Conservation (phyloP, 495 filamentous ascomycete species). For the Penicillium longicatenatum region DNA sequence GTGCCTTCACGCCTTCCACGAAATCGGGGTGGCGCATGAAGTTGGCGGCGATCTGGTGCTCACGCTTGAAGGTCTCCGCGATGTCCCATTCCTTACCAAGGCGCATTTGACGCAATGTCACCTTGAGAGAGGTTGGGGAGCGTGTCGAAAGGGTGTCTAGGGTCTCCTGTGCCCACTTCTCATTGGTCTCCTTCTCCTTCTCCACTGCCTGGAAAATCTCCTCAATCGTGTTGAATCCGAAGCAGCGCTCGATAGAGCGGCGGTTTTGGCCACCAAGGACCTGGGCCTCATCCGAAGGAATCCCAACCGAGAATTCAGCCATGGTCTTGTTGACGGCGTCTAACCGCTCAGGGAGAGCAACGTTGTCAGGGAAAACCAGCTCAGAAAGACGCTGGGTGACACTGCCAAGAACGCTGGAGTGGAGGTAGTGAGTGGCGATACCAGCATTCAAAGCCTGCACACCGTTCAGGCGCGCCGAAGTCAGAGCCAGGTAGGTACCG, state of each 20-base stretch:
- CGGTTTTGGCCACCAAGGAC: slow-evolving; percentile 65
- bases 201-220: slow-evolving; percentile 70
- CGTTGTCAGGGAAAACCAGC: slow-evolving; percentile 79
- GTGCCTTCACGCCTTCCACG: slow-evolving; percentile 76
- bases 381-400: slow-evolving; percentile 87
- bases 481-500: slow-evolving; percentile 90
- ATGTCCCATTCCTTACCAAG: slow-evolving; percentile 76
- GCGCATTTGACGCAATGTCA: slow-evolving; percentile 78
- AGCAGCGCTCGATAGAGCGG: slow-evolving; percentile 82
- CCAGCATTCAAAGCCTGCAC: slow-evolving; percentile 80
- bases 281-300: slow-evolving; percentile 69
- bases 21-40: slow-evolving; percentile 94
- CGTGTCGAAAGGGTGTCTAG: slow-evolving; percentile 67
- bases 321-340: slow-evolving; percentile 80
- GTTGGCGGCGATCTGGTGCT: slow-evolving; percentile 72
- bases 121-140: slow-evolving; percentile 82
- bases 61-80: slow-evolving; percentile 75
- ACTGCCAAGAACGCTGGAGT: slow-evolving; percentile 78
- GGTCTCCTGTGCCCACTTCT: slow-evolving; percentile 75
- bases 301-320: slow-evolving; percentile 83
- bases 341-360: slow-evolving; percentile 59
- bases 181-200: slow-evolving; percentile 50
- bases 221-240: slow-evolving; percentile 63
- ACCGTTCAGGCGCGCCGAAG: slow-evolving; percentile 76
- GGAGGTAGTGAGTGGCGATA: slow-evolving; percentile 90